Base-by-base conservation (phyloP, 2,329 filamentous ascomycete genomes). In the Trichoderma sp. region DNA sequence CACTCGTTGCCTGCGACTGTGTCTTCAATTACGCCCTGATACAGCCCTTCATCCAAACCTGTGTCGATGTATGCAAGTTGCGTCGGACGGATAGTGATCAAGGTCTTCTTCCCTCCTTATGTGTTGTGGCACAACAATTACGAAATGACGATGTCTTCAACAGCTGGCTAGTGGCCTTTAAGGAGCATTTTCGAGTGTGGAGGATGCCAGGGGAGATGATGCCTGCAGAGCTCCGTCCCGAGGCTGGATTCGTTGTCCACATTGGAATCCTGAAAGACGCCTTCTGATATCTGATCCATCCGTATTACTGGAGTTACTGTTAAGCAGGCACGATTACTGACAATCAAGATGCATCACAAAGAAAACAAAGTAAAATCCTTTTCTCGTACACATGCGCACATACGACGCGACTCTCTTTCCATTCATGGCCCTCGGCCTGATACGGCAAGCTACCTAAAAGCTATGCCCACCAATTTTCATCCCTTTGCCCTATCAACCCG, bases 1-100 rank as follows among this genome's bases (percentile, higher is more conserved):
- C 89, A 15, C 82, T 98, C 12, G 77, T 98, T 39, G 93, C 93
- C 4, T 97, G 93, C 75, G 95, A 99, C 78, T 97, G 94, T 78
- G 90, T 99, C 72, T 99, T 96, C 82, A 99, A 98, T 79, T 92
- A 97, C 71, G 87, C 91, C 2, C 85, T 98, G 3, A 87, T 98
- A 27, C 82, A 86, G 52, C 93, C 94, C 0, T 87, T 98, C 58
- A 91, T 95, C n/a, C 86, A 90, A 73, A 91, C 92, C 0, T 97
- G 92, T 76, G 87, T 83, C 6, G 91, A 96, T 70, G 84, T 89
- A 27, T 97, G 93, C 78, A 80, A 80, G 10, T 78, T 94, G 17
- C 83, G 89, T 37, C 64, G 29, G 15, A n/a, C 3, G 19, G 67
- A 60, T 7, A 15, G 19, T 15, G 13, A 19, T 32, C 27, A n/a